Conservation (phyloP, 345 rosid species). For the Eucalyptus tenuipes region DNA sequence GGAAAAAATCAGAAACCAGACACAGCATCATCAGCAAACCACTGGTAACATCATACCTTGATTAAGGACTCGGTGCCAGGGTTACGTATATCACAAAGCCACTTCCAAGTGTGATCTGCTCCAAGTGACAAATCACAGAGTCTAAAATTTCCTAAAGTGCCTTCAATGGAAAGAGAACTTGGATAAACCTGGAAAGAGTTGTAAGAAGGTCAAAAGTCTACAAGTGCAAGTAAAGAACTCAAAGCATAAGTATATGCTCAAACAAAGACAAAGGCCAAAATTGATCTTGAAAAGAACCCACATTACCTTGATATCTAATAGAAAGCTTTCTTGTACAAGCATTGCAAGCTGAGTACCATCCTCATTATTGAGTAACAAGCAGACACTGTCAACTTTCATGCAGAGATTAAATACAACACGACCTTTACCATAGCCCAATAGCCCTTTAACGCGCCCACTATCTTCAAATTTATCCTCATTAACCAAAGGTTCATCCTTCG, state of each 20-base stretch:
- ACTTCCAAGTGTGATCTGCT: slow-evolving; percentile 63
- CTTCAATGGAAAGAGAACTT: slow-evolving; percentile 79
- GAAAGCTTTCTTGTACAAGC: slow-evolving; percentile 91
- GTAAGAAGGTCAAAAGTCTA: background rate
- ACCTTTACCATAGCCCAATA: slow-evolving; percentile 88
- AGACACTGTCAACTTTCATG: slow-evolving; percentile 88
- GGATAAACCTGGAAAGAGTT: slow-evolving; percentile 59
- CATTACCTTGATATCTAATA: slow-evolving; percentile 79
- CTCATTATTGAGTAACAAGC: slow-evolving; percentile 90
- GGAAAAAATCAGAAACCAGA: background rate
- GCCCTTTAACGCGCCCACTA: slow-evolving; percentile 62
- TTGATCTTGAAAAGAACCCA: background rate
- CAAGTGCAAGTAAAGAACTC: background rate
- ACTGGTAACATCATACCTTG: slow-evolving; percentile 35
- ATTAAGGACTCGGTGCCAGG: slow-evolving; percentile 93
- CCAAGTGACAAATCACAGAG: slow-evolving; percentile 89
- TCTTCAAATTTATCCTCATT: slow-evolving; percentile 63
- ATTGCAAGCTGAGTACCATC: slow-evolving; percentile 93
- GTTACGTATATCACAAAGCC: slow-evolving; percentile 98
- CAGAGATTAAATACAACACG: slow-evolving; percentile 80
- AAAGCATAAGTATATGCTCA: background rate
- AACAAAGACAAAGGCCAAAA: background rate
- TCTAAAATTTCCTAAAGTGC: slow-evolving; percentile 90
- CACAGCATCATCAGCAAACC: background rate
- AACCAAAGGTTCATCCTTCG: slow-evolving; percentile 31